Base-by-base conservation (phyloP, 805 yeast genomes). In the Candida qinlingensis region DNA sequence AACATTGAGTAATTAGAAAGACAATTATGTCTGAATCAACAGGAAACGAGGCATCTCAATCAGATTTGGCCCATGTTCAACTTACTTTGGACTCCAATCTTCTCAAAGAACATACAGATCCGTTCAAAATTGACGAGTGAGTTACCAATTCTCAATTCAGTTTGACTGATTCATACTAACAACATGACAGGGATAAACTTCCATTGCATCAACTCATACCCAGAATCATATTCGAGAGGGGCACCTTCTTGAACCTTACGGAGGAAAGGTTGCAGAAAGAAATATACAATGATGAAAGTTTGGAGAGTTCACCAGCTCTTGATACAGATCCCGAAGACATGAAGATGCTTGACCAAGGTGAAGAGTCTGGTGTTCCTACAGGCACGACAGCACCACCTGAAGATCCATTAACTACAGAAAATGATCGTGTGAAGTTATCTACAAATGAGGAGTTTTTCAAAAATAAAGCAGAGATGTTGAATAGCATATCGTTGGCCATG, bases 401-500 rank as follows among this genome's bases (percentile, higher is more conserved):
- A 5, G n/a, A 11, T 11, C 31, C 35, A 31, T 11, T 13, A 10
- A 13, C 19, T 36, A 12, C 8, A 12, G 38, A 13, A 10, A 13
- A 13, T 13, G 38, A 11, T 26, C 31, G 19, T 19, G 3, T 11
- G 66, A 61, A 13, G 56, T 25, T 7, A 11, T 50, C 42, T 5
- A 42, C 55, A 5, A 65, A 63, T 30, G 69, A 66, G 13, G 68
- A 69, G 8, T 81, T 82, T 56, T 65, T 69, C 42, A 70, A 69
- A 40, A 72, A 77, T 13, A 81, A 81, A 59, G 61, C 68, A n/a
- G 79, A 80, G 49, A 72, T 84, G 39, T 56, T 82, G 12, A 71
- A 69, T 13, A 70, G 73, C 39, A 72, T 86, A 31, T 75, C 79
- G 46, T 65, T 80, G 0, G 96, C 98, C 2, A 71, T 87, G 56